Evolutionary conservation across 1,284 basidiomycete species (phyloP), one percentile per base, ranked within the genome.

Genomic region (Trametes sp.): DNA sequence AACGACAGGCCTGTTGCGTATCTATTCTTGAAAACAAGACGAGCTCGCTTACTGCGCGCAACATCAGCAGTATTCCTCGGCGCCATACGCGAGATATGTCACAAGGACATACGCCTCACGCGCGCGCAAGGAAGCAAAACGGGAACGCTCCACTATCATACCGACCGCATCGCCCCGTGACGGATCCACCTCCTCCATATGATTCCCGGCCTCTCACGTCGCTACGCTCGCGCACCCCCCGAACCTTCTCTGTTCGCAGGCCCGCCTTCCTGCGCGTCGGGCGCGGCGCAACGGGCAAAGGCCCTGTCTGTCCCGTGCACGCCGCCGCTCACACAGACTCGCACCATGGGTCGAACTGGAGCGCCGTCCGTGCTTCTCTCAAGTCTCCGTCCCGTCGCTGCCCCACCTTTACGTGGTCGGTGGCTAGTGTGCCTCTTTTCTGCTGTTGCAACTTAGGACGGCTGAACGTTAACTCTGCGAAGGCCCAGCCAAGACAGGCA

Each of bases 101-200:
- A 26, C 45, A 26, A 16, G 24, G 21, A 9, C 5, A 11, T 31
- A 4, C 19, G 24, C 35, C 36, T 24, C 48, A 44, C 42, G 56
- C 36, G 31, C 14, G 26, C 28, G 28, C 24, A 19, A 41, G 26
- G 45, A 46, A 46, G 24, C 16, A 42, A 29, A 8, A 42, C n/a
- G 33, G 24, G 46, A 36, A 36, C 33, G 48, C 56, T 33, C 56
- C 56, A 57, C 56, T 31, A n/a, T 42, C 56, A 50, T 57, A 57
- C 46, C 46, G 46, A 50, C 6, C 36, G 31, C 36, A 21, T n/a
- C 28, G 26, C 14, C 56, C 21, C 48, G 56, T 57, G 56, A 57
- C 41, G 2, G 16, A 11, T 14, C 29, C 26, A 8, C 29, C 31
- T 46, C 54, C 54, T 45, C 33, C 42, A 42, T 31, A 50, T 48